Evolutionary conservation across 2,329 filamentous ascomycete genomes (phyloP).

Genomic region (Epichloe sylvatica): DNA sequence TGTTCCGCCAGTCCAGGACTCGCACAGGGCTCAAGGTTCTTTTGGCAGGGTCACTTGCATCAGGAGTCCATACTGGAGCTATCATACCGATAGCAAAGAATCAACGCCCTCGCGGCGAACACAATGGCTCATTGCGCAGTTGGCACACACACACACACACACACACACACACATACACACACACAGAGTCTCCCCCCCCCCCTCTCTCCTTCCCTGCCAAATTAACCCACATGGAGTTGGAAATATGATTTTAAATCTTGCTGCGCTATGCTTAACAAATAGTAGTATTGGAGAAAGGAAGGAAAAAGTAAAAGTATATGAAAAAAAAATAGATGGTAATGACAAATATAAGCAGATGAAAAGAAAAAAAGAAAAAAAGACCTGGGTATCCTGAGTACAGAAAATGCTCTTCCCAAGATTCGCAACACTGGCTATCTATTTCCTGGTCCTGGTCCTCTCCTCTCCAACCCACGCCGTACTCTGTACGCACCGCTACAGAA

Average conservation of each 20-base stretch:
- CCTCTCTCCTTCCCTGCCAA: not conserved
- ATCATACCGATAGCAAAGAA: not conserved
- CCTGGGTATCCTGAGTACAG: slow-evolving; percentile 3
- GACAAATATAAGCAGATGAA: not conserved
- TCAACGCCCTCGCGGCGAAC: not conserved
- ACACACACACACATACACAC: too few species aligned
- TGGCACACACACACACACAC: not conserved
- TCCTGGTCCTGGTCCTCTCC: not conserved
- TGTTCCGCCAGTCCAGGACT: too few species aligned
- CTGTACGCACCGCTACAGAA: not conserved
- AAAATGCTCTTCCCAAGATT: not conserved
- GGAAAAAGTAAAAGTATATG: not conserved
- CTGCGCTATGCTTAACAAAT: not conserved
- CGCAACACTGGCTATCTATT: not conserved
- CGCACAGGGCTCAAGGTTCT: too few species aligned
- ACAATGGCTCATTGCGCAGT: not conserved
- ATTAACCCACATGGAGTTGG: not conserved
- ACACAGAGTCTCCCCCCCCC: not conserved
- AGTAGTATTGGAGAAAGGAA: not conserved
- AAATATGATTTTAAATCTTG: not conserved
- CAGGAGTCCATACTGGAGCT: too few species aligned
- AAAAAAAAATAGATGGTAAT: not conserved
- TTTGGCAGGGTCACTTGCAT: too few species aligned
- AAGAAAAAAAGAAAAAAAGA: slow-evolving; percentile 1
- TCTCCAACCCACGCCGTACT: not conserved